Percentiles rank a stretch among this genome's conserved stretches.
phyloP scores from a whole-genome alignment of 169 alveolate species.

The Perkinsus chesapeaki region DNA sequence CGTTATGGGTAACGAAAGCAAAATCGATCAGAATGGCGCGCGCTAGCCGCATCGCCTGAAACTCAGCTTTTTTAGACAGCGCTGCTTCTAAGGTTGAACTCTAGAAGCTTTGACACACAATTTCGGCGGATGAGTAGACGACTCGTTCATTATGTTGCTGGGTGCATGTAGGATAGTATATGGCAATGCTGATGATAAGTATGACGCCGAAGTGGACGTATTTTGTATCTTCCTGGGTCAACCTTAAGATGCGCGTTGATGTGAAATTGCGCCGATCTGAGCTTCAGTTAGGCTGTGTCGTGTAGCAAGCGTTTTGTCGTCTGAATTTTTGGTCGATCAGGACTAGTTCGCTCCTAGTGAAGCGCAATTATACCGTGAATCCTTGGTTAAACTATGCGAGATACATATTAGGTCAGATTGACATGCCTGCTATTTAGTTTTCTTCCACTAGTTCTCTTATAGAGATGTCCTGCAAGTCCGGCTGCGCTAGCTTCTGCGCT shows the following conservation, averaged over 20 bases:
- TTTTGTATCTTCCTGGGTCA: neutral
- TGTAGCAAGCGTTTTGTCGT: neutral
- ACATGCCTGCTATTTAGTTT: neutral
- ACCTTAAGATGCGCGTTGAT: neutral
- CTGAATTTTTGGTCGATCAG: neutral
- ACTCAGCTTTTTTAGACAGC: neutral
- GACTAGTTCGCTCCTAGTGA: too few relatives aligned
- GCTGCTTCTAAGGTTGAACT: neutral
- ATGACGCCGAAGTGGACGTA: neutral
- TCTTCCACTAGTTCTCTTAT: neutral
- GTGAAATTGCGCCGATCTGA: neutral
- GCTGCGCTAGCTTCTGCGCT: neutral
- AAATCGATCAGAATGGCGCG: neutral
- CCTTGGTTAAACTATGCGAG: too few relatives aligned
- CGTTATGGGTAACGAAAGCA: too few relatives aligned
- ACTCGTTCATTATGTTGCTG: too few relatives aligned
- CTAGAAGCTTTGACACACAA: neutral
- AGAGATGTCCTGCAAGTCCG: constrained; percentile 5
- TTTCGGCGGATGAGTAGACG: too few relatives aligned
- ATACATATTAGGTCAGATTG: too few relatives aligned
- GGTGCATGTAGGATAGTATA: too few relatives aligned
- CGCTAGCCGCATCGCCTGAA: neutral
- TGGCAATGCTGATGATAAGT: too few relatives aligned
- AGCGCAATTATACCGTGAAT: too few relatives aligned
- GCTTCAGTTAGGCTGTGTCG: neutral